These are phyloP conservation scores for Pseudocercospora pini-densiflorae DNA, from an alignment of 2,329 filamentous ascomycete genomes.

Conservation along the genomic window DNA sequence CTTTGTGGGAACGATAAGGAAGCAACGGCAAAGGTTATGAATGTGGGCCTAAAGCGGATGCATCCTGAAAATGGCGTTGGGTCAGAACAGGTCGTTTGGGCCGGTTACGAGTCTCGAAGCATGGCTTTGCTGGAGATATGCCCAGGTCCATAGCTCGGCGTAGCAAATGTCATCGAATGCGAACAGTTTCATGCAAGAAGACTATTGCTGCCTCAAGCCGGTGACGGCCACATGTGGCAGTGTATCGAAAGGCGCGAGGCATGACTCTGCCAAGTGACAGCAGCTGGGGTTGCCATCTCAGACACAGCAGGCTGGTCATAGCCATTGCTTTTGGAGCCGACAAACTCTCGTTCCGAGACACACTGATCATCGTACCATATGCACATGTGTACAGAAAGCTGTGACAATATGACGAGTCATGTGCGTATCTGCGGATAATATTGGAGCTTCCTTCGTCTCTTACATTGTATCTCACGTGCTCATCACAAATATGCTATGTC, in stretches of 20 bases:
- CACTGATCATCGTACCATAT: no score
- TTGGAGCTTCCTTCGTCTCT: neutral
- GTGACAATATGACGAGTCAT: neutral
- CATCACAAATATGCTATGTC: neutral
- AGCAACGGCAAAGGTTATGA: conserved; percentile 16
- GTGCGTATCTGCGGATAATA: neutral
- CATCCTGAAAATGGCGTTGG: conserved; percentile 32
- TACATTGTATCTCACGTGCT: neutral
- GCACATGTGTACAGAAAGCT: neutral
- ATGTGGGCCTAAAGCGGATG: conserved; percentile 23
- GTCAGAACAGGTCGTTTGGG: conserved; percentile 28
- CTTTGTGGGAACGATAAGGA: conserved; percentile 25
- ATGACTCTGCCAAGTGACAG: neutral
- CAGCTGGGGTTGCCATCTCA: neutral
- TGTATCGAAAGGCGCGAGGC: neutral
- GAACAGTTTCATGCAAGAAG: conserved; percentile 32
- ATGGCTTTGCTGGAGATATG: conserved; percentile 28
- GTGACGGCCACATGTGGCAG: neutral
- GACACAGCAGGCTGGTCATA: no score
- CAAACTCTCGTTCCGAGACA: no score
- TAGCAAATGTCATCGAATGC: conserved; percentile 32
- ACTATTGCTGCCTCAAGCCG: neutral
- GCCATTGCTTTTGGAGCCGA: no score
- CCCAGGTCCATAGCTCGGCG: conserved; percentile 27
- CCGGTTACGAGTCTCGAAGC: conserved; percentile 29